These are phyloP conservation scores for grape (Vitis vinifera) DNA, from an alignment of 164 flowering plant species.

Conservation along the genomic window ASM3070453v1 NC_081809.1:4065001-4065500, in stretches of 20 bases:
- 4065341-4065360: conserved; percentile 88
- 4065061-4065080: conserved; percentile 92
- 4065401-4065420: neutral
- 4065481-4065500: conserved; percentile 96
- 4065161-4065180: neutral
- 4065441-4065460: conserved; percentile 91
- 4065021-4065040: conserved; percentile 80
- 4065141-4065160: neutral
- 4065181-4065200: conserved; percentile 81
- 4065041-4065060: conserved; percentile 91
- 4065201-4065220: conserved; percentile 88
- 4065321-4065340: conserved; percentile 88
- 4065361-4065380: neutral
- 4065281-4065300: conserved; percentile 97
- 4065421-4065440: conserved; percentile 42
- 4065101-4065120: conserved; percentile 4
- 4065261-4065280: conserved; percentile 96
- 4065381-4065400: neutral
- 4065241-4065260: conserved; percentile 96
- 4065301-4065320: conserved; percentile 85
- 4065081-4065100: conserved; percentile 45
- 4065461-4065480: conserved; percentile 93
- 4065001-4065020: conserved; percentile 91
- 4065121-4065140: neutral
- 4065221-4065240: conserved; percentile 85